A percentile compares a stretch with the other conserved stretches of the same genome.
These are phyloP conservation scores for Mangifera indica DNA, from an alignment of 345 rosid genomes.

Conservation along the genomic window DNA sequence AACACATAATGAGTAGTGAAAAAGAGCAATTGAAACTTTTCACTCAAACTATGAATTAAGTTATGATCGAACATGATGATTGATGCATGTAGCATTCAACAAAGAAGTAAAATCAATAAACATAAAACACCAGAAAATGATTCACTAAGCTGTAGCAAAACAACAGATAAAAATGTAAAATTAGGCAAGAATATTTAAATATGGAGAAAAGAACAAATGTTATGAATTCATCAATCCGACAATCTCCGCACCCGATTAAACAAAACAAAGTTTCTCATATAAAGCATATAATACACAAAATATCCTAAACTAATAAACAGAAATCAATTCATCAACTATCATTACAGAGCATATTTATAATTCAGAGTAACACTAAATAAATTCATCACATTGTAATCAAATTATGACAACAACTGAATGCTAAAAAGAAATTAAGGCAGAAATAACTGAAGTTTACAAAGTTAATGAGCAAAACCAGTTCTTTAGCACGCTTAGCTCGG, in stretches of 20 bases:
- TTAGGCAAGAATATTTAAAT: no score
- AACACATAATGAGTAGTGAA: not conserved
- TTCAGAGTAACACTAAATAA: not conserved
- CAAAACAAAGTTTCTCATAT: not conserved
- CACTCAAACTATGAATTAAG: not conserved
- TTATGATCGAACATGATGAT: not conserved
- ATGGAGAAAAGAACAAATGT: not conserved
- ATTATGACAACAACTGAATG: not conserved
- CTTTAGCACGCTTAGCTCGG: conserved; percentile 76
- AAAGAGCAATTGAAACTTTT: not conserved
- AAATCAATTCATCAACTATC: not conserved
- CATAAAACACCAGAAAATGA: not conserved
- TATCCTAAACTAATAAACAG: not conserved
- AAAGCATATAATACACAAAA: not conserved
- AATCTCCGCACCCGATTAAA: no score
- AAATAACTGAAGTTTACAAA: not conserved
- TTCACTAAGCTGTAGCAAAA: not conserved
- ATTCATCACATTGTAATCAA: not conserved
- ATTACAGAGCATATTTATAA: not conserved
- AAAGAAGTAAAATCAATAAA: not conserved
- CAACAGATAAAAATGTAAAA: not conserved
- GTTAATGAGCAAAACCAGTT: conserved; percentile 39
- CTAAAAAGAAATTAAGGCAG: not conserved
- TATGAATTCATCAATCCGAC: not conserved
- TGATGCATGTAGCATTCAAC: not conserved